Conservation (phyloP, 768 basidiomycete species). For the Naganishia antarctica region DNA sequence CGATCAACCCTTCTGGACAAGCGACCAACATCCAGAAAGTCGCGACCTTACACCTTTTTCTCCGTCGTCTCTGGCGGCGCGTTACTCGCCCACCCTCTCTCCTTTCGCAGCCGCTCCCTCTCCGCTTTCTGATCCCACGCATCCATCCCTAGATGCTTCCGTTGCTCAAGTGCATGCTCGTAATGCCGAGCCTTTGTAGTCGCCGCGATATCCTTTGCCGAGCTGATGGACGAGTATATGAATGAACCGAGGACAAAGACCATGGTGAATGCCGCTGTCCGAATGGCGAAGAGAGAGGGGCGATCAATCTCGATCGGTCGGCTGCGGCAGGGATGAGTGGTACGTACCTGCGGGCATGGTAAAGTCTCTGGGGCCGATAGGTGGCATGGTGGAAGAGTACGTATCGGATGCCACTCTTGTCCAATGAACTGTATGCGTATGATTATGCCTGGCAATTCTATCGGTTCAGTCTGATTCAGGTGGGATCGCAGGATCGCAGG, state of each 20-base stretch:
- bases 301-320: neutral
- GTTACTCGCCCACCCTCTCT: conserved; percentile 20
- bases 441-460: too few relatives aligned
- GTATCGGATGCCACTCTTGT: neutral
- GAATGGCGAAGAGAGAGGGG: neutral
- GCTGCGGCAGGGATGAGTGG: neutral
- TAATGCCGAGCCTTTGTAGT: conserved; percentile 27
- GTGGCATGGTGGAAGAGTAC: neutral
- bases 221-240: conserved; percentile 35
- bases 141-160: conserved; percentile 35
- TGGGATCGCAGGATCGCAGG: too few relatives aligned
- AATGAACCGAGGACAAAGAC: conserved; percentile 38
- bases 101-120: conserved; percentile 20
- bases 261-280: conserved; percentile 41
- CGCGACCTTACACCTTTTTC: neutral
- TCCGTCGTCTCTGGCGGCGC: neutral
- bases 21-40: too few relatives aligned
- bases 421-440: too few relatives aligned
- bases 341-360: conserved; percentile 5
- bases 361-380: conserved; percentile 6
- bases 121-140: conserved; percentile 25
- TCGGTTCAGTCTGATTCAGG: too few relatives aligned
- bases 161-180: conserved; percentile 25
- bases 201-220: conserved; percentile 32
- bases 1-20: too few relatives aligned